Base-by-base conservation (phyloP, 352 stramenopile species). In the Phytophthora multivora region DNA sequence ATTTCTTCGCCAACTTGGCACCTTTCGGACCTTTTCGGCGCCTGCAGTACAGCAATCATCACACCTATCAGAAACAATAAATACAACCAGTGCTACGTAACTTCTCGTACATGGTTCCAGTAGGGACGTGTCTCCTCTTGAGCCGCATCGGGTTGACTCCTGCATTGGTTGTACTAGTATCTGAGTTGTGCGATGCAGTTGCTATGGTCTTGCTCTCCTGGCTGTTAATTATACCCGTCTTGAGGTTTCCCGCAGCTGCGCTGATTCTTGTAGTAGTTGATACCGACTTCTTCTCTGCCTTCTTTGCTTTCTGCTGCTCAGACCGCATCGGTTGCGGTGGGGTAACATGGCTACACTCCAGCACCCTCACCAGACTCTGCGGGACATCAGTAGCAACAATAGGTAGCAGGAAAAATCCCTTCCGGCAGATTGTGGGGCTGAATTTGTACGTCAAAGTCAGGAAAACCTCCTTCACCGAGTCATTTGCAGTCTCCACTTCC, bases 391-490 rank as follows among this genome's bases (percentile, higher is more conserved):
- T 25, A 0, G 66, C 67, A 3, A 85, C 66, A 13, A 84, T 66
- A 12, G 63, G 52, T 26, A 91, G 43, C 18, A 63, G 65, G 26
- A 91, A 82, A 35, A 58, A 18, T 33, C 79, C 79, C 31, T 79
- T 86, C 26, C 80, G 69, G 12, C 71, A 81, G 28, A 89, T 81
- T 4, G 60, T 77, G 12, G 75, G 53, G 25, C 76, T 83, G 56
- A 91, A 89, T 63, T 77, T 77, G 74, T 91, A 91, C 49, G 76
- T 88, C 19, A 89, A 63, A 28, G 68, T 21, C 51, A 88, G 63
- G 11, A 63, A 39, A 51, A 80, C 61, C 2, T 66, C 30, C 7
- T 57, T 19, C 4, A 67, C 30, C 4, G 38, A 40, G 6, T 40
- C 61, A 26, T 48, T 49, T 10, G 73, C 59, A 7, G 48, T 35